Base-by-base conservation (phyloP, 768 basidiomycete species). In the Mrakia blollopis region DNA sequence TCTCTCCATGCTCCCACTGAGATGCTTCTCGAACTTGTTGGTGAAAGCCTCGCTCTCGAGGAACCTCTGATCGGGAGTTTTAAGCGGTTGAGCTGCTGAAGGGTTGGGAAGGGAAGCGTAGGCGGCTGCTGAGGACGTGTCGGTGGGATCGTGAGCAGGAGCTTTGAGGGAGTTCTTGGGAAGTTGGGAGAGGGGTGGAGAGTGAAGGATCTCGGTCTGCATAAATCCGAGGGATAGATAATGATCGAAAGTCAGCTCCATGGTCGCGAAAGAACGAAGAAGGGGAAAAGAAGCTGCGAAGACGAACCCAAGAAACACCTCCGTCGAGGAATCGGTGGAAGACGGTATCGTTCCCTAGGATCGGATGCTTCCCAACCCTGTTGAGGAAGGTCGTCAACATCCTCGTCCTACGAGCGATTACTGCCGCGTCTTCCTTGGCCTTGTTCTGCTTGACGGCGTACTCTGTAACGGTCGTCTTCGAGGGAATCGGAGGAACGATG, bases 141-240 rank as follows among this genome's bases (percentile, higher is more conserved):
- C 92, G 6, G 93, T 93, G 8, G 97, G 95, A 82, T 94, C 92
- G 83, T 97, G 92, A 2, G 95, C 92, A 5, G 97, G 94, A 0
- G 96, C 94, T 82, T 94, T 94, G 68, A 99, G 87, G 18, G 93
- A 90, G 83, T 98, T 98, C 88, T 97, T 98, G 5, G 97, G 97
- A 2, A 98, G 85, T 62, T 90, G 86, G 2, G 94, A 93, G 76
- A 98, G 83, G 1, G 97, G 97, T 10, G 94, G 92, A 0, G 94
- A 94, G 83, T 93, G 92, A 32, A 97, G 83, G 4, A 98, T 93
- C 84, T 99, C 97, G 44, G 89, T 88, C 94, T 96, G 81, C 28
- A 47, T 60, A 39, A 7, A 60, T 77, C n/a, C 11, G n/a, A 67
- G 11, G 13, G 35, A 11, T 3, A 47, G 70, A 6, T 61, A 60